Conservation (phyloP, 768 basidiomycete species). For the Jaapia argillacea region DNA sequence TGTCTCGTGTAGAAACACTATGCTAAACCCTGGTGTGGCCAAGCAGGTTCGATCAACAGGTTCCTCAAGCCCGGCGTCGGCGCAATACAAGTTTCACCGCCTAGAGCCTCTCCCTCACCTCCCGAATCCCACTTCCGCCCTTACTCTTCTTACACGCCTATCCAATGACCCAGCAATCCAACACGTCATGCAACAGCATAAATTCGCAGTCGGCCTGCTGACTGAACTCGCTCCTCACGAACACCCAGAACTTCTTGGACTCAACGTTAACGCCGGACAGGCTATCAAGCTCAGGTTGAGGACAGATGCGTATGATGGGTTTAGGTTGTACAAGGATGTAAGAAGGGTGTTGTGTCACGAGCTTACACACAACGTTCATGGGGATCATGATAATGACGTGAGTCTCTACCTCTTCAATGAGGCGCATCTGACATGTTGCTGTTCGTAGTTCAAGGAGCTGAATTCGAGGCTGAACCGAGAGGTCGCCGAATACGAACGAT, state of each 20-base stretch:
- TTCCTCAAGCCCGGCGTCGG: constrained; percentile 23
- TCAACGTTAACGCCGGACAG: constrained; percentile 54
- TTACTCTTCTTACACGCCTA: constrained; percentile 42
- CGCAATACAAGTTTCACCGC: constrained; percentile 53
- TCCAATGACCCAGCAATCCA: constrained; percentile 62
- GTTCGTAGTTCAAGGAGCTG: constrained; percentile 58
- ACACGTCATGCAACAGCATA: constrained; percentile 62
- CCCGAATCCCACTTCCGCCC: constrained; percentile 50
- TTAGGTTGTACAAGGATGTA: constrained; percentile 53
- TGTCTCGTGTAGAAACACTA: constrained; percentile 4
- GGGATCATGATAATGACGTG: constrained; percentile 65
- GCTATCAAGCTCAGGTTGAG: constrained; percentile 60
- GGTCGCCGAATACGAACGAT: constrained; percentile 57
- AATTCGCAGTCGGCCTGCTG: constrained; percentile 56
- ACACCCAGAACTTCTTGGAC: constrained; percentile 55
- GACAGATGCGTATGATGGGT: constrained; percentile 65
- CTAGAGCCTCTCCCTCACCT: constrained; percentile 54
- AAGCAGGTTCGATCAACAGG: constrained; percentile 48
- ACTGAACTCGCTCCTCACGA: constrained; percentile 78
- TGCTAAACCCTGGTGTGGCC: not conserved
- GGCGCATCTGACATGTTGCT: no score
- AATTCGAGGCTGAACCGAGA: constrained; percentile 70
- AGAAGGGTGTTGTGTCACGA: constrained; percentile 70
- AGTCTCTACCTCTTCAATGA: constrained; percentile 14
- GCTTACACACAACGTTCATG: constrained; percentile 65